phyloP scores from a whole-genome alignment of 1,139 yeast species.

The Yamadazyma oceani region DNA sequence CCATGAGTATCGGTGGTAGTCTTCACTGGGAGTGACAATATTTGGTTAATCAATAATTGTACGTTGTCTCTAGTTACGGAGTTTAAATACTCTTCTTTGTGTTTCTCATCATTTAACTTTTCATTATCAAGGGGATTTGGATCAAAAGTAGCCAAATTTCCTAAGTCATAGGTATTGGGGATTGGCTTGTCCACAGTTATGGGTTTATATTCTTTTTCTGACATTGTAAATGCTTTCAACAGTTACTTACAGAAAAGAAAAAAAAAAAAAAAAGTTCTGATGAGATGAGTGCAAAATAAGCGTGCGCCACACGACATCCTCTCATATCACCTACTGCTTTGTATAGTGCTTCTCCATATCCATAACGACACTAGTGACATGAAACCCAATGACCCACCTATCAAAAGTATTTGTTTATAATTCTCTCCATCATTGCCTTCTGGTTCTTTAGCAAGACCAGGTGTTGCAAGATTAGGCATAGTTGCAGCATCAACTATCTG shows the following conservation, averaged over 20 bases:
- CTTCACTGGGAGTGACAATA: slow-evolving; percentile 84
- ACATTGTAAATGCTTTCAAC: slow-evolving; percentile 17
- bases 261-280: slow-evolving; percentile 8
- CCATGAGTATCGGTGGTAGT: slow-evolving; percentile 75
- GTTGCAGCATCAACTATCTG: slow-evolving; percentile 89
- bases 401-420: slow-evolving; percentile 51
- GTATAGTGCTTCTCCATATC: slow-evolving; percentile 54
- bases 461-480: slow-evolving; percentile 74
- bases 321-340: slow-evolving; percentile 21
- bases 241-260: background rate
- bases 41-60: slow-evolving; percentile 86
- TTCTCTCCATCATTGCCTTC: slow-evolving; percentile 47
- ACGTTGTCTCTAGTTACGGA: slow-evolving; percentile 87
- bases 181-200: slow-evolving; percentile 87
- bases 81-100: slow-evolving; percentile 64
- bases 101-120: slow-evolving; percentile 48
- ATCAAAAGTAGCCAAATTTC: slow-evolving; percentile 85
- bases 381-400: slow-evolving; percentile 67
- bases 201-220: slow-evolving; percentile 50
- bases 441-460: slow-evolving; percentile 73
- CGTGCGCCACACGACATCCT: background rate
- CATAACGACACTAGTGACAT: slow-evolving; percentile 59
- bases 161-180: slow-evolving; percentile 83
- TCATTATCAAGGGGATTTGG: slow-evolving; percentile 73
- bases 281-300: slow-evolving; percentile 11